Evolutionary conservation across 805 yeast species (phyloP).

Genomic region (Candida lessepsii): DNA sequence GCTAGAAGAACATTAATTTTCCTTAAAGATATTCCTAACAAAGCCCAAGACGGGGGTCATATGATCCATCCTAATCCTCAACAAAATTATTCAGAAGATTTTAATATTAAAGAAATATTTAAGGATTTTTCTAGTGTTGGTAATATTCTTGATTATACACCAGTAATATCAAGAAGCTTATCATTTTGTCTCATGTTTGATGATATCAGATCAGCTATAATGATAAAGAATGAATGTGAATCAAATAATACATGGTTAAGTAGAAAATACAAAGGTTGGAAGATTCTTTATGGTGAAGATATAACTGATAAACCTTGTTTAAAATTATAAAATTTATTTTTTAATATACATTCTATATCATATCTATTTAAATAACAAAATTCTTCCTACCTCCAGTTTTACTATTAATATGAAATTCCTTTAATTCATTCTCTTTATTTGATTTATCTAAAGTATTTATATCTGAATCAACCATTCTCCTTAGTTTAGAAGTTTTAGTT

Average conservation of each 20-base stretch:
- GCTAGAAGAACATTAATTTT: constrained; percentile 58
- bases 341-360: background rate
- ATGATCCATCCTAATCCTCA: constrained; percentile 44
- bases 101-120: constrained; percentile 45
- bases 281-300: constrained; percentile 65
- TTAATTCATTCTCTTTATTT: constrained; percentile 11
- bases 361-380: constrained; percentile 13
- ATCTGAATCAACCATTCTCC: constrained; percentile 44
- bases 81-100: constrained; percentile 38
- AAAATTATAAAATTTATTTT: constrained; percentile 1
- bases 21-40: constrained; percentile 24
- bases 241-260: constrained; percentile 32
- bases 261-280: constrained; percentile 57
- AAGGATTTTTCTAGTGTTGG: constrained; percentile 59
- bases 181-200: constrained; percentile 60
- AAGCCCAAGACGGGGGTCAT: constrained; percentile 6
- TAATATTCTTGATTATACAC: constrained; percentile 55
- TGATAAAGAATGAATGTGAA: constrained; percentile 49
- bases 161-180: constrained; percentile 64
- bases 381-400: constrained; percentile 11
- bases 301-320: constrained; percentile 57
- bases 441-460: constrained; percentile 13
- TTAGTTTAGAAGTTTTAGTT: constrained; percentile 60
- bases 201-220: constrained; percentile 58
- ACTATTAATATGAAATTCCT: constrained; percentile 13